phyloP scores from a whole-genome alignment of 441 rosid genomes.

The Flueggea neowawraea region DNA sequence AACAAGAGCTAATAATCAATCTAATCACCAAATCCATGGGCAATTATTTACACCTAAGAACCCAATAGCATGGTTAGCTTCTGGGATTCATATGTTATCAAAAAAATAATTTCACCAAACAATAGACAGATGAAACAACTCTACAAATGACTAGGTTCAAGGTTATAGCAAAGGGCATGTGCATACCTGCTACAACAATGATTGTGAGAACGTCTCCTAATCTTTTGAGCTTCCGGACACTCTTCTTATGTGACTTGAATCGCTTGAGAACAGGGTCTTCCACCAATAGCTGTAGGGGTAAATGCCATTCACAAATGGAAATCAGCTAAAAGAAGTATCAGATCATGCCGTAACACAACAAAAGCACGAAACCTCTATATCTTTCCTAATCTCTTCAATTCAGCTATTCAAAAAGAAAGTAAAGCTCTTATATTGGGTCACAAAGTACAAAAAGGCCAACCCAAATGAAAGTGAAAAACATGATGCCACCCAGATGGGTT shows the following conservation, averaged over 20 bases:
- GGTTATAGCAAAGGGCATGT: constrained; percentile 3
- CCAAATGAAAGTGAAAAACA: too few species aligned
- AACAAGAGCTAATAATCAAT: too few species aligned
- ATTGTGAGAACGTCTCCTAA: constrained; percentile 76
- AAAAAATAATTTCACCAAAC: neutral
- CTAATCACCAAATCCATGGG: too few species aligned
- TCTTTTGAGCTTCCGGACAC: constrained; percentile 50
- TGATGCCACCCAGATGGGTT: too few species aligned
- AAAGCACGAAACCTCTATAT: neutral
- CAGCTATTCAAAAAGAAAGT: too few species aligned
- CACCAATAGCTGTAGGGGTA: constrained; percentile 63
- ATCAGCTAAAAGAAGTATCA: neutral
- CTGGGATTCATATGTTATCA: too few species aligned
- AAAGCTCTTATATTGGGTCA: too few species aligned
- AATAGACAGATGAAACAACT: neutral
- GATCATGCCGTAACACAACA: neutral
- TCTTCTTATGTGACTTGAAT: constrained; percentile 74
- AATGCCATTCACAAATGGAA: neutral
- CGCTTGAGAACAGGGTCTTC: constrained; percentile 62
- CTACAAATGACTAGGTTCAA: neutral
- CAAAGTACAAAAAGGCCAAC: too few species aligned
- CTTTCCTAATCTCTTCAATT: too few species aligned
- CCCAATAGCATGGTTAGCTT: too few species aligned
- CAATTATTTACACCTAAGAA: too few species aligned
- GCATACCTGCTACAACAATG: constrained; percentile 75